Evolutionary conservation across 129 eudicot genomes (phyloP), one percentile per base, ranked within the genome.

Genomic region (Erigeron canadensis): DNA sequence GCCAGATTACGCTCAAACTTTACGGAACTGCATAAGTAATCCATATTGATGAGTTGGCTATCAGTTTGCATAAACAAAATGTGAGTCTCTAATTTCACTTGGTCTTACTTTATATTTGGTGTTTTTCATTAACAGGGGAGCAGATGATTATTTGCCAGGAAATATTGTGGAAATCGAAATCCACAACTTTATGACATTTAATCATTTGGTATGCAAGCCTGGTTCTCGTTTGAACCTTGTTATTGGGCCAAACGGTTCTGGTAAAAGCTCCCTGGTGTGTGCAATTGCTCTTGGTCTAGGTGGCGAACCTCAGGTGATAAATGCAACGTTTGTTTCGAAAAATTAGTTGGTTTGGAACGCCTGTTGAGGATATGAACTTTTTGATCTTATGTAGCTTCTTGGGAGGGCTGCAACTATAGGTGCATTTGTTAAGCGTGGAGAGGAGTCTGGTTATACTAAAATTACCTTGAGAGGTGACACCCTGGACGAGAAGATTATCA

Each of bases 261-360:
- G 98, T 12, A 94, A 94, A 75, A 89, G 98, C 77, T 94, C 98
- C 18, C 69, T 94, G 40, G 98, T 94, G 0, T 94, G 98, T 65
- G 98, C 98, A 37, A 94, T 94, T 63, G 98, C 98, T 16, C 86
- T 94, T 18, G 98, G 98, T 65, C 87, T 94, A 7, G 96, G 97
- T 61, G 98, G 98, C 44, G 98, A 94, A 75, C 98, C 98, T 23
- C 97, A 87, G 98, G 98, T 93, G 58, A 69, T 46, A 34, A 46
- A 65, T 16, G 7, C 12, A 43, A 62, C 40, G 19, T 42, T 22
- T 1, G 6, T 37, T n/a, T 6, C 5, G 39, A 44, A 57, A 57
- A 38, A 54, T 61, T 70, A 19, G 13, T 38, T 47, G 67, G 10
- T 53, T 34, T 67, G 10, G 50, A 59, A 67, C 42, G 45, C 43